phyloP scores from a whole-genome alignment of 2,329 filamentous ascomycete species.

The Nigrograna mackinnonii region DNA sequence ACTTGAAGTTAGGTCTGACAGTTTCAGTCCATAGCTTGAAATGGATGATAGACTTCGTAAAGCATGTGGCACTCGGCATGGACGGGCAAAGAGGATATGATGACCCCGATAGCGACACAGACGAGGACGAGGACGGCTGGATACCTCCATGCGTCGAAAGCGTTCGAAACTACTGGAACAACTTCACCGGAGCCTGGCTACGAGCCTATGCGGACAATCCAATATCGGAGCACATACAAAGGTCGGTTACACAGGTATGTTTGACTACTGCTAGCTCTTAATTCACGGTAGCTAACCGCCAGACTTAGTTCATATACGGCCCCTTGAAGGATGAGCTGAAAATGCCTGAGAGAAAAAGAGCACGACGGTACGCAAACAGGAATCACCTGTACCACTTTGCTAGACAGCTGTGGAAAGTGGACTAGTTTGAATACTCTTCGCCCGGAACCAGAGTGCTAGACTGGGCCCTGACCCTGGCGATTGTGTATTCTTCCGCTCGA shows the following conservation, averaged over 20 bases:
- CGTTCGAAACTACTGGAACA: constrained; percentile 17
- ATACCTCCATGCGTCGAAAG: constrained; percentile 12
- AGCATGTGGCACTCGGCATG: constrained; percentile 5
- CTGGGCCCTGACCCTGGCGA: constrained; percentile 10
- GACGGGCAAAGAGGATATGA: constrained; percentile 8
- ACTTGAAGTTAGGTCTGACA: constrained; percentile 1
- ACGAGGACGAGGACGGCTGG: constrained; percentile 6
- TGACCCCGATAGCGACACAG: constrained; percentile 4
- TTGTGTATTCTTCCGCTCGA: constrained; percentile 15
- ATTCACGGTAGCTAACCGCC: constrained; percentile 8
- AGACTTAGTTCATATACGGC: constrained; percentile 11
- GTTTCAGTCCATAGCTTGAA: constrained; percentile 7
- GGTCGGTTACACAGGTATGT: constrained; percentile 12
- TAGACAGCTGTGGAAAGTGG: constrained; percentile 5
- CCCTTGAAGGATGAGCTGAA: constrained; percentile 10
- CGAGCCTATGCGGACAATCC: constrained; percentile 12
- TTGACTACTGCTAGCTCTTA: constrained; percentile 12
- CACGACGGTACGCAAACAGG: constrained; percentile 5
- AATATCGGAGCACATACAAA: constrained; percentile 11
- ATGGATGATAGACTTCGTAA: constrained; percentile 7
- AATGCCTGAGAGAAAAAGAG: constrained; percentile 7
- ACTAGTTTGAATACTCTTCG: constrained; percentile 12
- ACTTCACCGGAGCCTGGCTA: constrained; percentile 13
- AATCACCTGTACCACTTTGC: constrained; percentile 7
- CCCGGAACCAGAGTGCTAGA: constrained; percentile 13